phyloP scores from a whole-genome alignment of 306 rosid species.

The Parietaria judaica region DNA sequence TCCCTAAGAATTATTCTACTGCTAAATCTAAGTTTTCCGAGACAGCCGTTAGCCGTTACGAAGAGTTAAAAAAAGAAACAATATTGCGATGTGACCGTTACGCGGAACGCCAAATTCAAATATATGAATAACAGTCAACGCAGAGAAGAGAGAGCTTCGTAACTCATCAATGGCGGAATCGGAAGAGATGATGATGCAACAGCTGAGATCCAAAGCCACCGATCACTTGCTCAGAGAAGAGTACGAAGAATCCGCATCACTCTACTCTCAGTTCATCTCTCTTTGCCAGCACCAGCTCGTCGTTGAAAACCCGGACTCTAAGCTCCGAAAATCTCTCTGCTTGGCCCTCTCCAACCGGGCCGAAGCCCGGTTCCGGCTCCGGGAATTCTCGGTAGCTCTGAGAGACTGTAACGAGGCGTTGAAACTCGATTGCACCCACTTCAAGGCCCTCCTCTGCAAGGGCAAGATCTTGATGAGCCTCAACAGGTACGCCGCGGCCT shows the following conservation, averaged over 20 bases:
- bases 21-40: not conserved
- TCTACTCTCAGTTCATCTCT: constrained; percentile 53
- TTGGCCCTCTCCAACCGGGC: constrained; percentile 72
- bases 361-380: constrained; percentile 53
- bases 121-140: constrained; percentile 19
- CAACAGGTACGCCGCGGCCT: constrained; percentile 50
- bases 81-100: constrained; percentile 10
- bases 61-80: not conserved
- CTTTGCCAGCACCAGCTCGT: constrained; percentile 39
- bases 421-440: constrained; percentile 49
- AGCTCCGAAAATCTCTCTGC: constrained; percentile 59
- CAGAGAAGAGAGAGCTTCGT: not conserved
- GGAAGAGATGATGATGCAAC: constrained; percentile 38
- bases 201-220: constrained; percentile 74
- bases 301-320: constrained; percentile 21
- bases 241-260: constrained; percentile 48
- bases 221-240: constrained; percentile 81
- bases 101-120: not conserved
- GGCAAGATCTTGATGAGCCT: constrained; percentile 70
- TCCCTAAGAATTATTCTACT: too few relatives aligned
- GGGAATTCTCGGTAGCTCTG: constrained; percentile 42
- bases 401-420: constrained; percentile 66
- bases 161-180: constrained; percentile 12
- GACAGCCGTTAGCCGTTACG: constrained; percentile 21
- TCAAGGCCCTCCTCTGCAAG: constrained; percentile 73